Base-by-base conservation (phyloP, 495 filamentous ascomycete genomes). In the Penicillium desertorum region DNA sequence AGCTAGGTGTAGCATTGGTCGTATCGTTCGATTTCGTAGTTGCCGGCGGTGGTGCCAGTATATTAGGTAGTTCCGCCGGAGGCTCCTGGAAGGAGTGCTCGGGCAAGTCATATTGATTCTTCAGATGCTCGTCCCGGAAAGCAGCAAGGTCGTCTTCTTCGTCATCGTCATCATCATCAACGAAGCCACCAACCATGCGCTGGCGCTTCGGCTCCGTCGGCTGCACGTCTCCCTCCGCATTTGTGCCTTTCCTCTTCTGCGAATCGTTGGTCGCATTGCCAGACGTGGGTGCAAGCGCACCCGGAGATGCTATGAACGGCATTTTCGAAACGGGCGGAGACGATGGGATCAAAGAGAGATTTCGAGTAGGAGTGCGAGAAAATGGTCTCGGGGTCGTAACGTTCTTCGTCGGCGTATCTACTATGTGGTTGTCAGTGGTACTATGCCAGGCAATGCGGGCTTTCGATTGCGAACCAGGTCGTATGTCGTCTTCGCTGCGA, bases 271-370 rank as follows among this genome's bases (percentile, higher is more conserved):
- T 54, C 27, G 59, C 53, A 52, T 62, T 57, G 3, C 30, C 53
- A 14, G 55, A 55, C 4, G 51, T 55, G 5, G 60, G 27, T 1
- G 57, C 52, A 2, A 53, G 37, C 4, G 59, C 32, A 4, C 39
- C 68, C 20, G 86, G 83, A 16, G 86, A 87, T 2, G 87, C 88
- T 14, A 83, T 78, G 39, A 83, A 74, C 8, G 83, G 79, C 83
- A 90, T 88, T 30, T 71, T 82, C 8, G 57, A 22, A 7, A 62
- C 44, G 4, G 75, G 75, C 7, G 76, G 71, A 45, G 66, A 66
- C 27, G 71, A 73, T 16, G 72, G 62, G 1, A 77, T 51, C 30
- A 62, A 56, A 5, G 52, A 52, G 2, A 65, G 22, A 17, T 51
- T 51, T 29, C 58, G 58, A 37, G 60, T 47, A 23, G 61, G 60